Percentiles rank a stretch among this genome's conserved stretches.
Conservation (phyloP, 2,329 filamentous ascomycete genomes). For the Aspergillus intermedius region DNA sequence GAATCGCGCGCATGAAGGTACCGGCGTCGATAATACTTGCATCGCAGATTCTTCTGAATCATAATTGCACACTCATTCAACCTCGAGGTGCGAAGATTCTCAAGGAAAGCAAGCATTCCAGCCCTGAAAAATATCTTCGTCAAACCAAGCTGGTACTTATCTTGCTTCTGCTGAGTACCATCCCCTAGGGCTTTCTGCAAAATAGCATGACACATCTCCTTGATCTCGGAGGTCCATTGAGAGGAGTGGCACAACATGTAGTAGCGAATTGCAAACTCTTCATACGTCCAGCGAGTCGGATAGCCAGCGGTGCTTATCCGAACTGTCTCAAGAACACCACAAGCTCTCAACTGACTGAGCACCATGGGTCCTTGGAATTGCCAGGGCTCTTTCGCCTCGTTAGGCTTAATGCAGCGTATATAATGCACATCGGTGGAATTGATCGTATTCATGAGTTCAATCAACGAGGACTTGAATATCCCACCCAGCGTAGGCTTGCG, state of each 20-base stretch:
- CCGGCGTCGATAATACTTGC: conserved; percentile 88
- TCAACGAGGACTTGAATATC: conserved; percentile 97
- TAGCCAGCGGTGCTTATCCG: conserved; percentile 96
- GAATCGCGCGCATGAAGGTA: conserved; percentile 82
- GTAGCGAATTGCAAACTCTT: conserved; percentile 94
- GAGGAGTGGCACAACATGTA: conserved; percentile 93
- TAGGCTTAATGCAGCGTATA: conserved; percentile 98
- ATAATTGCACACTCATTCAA: conserved; percentile 92
- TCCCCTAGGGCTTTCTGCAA: conserved; percentile 79
- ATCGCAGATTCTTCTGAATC: conserved; percentile 96
- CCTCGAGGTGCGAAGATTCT: conserved; percentile 83
- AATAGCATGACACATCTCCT: conserved; percentile 89
- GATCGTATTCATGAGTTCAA: conserved; percentile 96
- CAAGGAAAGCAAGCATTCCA: conserved; percentile 95
- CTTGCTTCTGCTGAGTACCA: conserved; percentile 63
- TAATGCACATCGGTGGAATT: conserved; percentile 98
- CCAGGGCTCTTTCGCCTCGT: conserved; percentile 94
- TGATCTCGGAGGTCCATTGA: conserved; percentile 89
- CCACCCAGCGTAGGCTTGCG: conserved; percentile 94
- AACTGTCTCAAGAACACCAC: conserved; percentile 97
- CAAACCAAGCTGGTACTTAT: conserved; percentile 95
- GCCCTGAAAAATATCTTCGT: conserved; percentile 99
- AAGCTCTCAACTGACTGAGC: conserved; percentile 90
- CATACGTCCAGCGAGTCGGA: conserved; percentile 96
- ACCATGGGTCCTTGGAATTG: conserved; percentile 99